A percentile compares a stretch with the other conserved stretches of the same genome.
Evolutionary conservation across 2,329 filamentous ascomycete species (phyloP).

Genomic region (Drechslerella coelobrocha): DNA sequence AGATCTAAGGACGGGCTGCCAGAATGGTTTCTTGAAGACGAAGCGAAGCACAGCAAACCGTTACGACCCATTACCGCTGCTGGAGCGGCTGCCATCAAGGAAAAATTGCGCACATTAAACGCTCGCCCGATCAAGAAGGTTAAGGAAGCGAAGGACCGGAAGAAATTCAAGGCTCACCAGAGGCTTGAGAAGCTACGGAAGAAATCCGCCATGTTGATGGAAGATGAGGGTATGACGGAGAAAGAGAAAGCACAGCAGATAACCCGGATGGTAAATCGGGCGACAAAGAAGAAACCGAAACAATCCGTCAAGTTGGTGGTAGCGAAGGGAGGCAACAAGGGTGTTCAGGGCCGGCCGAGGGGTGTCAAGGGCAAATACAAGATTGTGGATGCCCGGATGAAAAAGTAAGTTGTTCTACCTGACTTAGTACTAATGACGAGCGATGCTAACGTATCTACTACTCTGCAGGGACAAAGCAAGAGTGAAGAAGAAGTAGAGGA

Average conservation of each 20-base stretch:
- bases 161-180: conserved; percentile 95
- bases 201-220: conserved; percentile 88
- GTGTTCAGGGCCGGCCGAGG: conserved; percentile 82
- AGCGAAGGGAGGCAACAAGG: conserved; percentile 81
- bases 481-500: conserved; percentile 71
- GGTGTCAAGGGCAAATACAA: conserved; percentile 97
- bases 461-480: conserved; percentile 79
- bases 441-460: conserved; percentile 52
- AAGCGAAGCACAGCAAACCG: conserved; percentile 78
- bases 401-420: conserved; percentile 76
- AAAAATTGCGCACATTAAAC: conserved; percentile 90
- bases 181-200: conserved; percentile 92
- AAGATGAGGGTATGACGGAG: conserved; percentile 91
- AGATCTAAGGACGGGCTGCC: conserved; percentile 89
- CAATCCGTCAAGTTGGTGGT: conserved; percentile 86
- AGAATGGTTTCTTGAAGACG: conserved; percentile 98
- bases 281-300: conserved; percentile 84
- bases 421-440: background rate
- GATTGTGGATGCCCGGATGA: conserved; percentile 93
- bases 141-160: conserved; percentile 90
- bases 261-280: conserved; percentile 78
- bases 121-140: conserved; percentile 99
- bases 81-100: conserved; percentile 88
- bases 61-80: conserved; percentile 91
- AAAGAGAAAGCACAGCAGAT: conserved; percentile 93